Evolutionary conservation across 345 rosid species (phyloP).

Genomic region (Syzygium oleosum): DNA sequence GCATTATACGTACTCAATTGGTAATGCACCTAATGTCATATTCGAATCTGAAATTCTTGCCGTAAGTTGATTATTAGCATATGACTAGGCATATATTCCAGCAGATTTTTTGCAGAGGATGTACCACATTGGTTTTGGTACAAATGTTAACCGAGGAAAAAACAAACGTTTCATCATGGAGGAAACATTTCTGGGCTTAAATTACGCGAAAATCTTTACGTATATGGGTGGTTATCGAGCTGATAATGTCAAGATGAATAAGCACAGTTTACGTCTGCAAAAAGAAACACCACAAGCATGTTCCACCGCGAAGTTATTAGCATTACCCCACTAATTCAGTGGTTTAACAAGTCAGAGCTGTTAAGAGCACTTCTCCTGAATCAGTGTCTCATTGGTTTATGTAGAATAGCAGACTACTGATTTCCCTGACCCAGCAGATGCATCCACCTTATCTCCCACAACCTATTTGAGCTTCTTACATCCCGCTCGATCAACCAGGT

Average conservation of each 20-base stretch:
- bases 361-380: no score
- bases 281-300: not conserved
- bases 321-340: not conserved
- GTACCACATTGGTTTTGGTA: not conserved
- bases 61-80: not conserved
- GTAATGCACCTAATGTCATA: no score
- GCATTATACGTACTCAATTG: no score
- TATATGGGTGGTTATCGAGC: not conserved
- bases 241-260: not conserved
- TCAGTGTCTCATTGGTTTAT: no score
- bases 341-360: not conserved
- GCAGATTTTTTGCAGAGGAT: not conserved
- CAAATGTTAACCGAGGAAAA: not conserved
- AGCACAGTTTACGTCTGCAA: not conserved
- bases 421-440: no score
- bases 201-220: not conserved
- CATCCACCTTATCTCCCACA: no score
- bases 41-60: not conserved
- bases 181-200: not conserved
- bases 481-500: constrained; percentile 73
- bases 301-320: not conserved
- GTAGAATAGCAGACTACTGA: no score
- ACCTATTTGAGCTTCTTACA: constrained; percentile 65
- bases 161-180: not conserved
- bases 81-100: not conserved